Conservation (phyloP, 352 stramenopile species). For the Globisporangium sylvaticum region DNA sequence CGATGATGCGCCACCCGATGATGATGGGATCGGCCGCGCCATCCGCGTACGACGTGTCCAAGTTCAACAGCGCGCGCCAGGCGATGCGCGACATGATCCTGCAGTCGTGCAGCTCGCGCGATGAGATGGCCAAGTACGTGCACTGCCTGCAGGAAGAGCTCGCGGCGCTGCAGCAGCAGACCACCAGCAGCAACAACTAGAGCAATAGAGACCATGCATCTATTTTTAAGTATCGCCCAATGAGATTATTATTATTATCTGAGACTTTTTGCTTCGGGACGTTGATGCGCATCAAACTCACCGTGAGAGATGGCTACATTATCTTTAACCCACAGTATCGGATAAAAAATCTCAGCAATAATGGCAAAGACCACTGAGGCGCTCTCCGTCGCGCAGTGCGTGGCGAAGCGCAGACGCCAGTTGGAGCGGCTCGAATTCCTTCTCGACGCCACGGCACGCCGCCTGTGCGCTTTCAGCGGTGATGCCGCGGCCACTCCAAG, state of each 20-base stretch:
- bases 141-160: slow-evolving; percentile 53
- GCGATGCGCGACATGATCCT: slow-evolving; percentile 48
- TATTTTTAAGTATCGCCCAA: slow-evolving; percentile 4
- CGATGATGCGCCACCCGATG: slow-evolving; percentile 28
- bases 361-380: not conserved
- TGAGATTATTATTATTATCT: slow-evolving; percentile 13
- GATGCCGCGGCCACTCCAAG: no score
- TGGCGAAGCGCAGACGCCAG: slow-evolving; percentile 26
- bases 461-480: no score
- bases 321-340: not conserved
- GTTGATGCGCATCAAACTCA: not conserved
- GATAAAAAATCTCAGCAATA: not conserved
- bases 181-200: slow-evolving; percentile 3
- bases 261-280: not conserved
- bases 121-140: slow-evolving; percentile 56
- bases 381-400: slow-evolving; percentile 29
- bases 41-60: slow-evolving; percentile 18
- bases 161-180: slow-evolving; percentile 33
- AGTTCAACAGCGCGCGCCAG: slow-evolving; percentile 32
- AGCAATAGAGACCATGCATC: not conserved
- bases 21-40: slow-evolving; percentile 15
- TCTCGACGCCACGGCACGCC: slow-evolving; percentile 22
- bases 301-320: not conserved
- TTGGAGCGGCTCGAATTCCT: slow-evolving; percentile 29
- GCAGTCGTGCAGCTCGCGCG: slow-evolving; percentile 41